These are phyloP conservation scores for Hemisphaericaspora subhashii DNA, from an alignment of 1,139 yeast species.

Conservation along the genomic window DNA sequence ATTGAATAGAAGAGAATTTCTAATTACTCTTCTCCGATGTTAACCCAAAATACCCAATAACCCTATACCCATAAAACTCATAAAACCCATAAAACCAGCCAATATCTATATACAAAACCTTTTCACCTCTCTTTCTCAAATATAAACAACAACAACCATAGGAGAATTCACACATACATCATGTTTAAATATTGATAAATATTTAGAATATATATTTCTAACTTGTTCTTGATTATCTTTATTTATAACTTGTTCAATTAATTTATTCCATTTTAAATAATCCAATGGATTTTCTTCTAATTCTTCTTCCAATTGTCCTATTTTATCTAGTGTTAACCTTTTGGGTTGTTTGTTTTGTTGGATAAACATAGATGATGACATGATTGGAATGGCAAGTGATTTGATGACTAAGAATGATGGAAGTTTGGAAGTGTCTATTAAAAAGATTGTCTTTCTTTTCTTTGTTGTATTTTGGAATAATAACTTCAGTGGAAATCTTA, in stretches of 20 bases:
- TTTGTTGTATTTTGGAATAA: no score
- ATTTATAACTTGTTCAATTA: slow-evolving; percentile 53
- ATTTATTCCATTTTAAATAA: slow-evolving; percentile 55
- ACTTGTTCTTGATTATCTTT: slow-evolving; percentile 68
- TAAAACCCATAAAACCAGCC: not conserved
- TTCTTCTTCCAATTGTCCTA: slow-evolving; percentile 61
- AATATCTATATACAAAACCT: slow-evolving; percentile 2
- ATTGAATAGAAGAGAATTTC: not conserved
- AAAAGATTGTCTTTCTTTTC: no score
- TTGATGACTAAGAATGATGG: no score
- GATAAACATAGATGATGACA: slow-evolving; percentile 22
- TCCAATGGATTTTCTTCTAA: slow-evolving; percentile 58
- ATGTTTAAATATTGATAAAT: slow-evolving; percentile 64
- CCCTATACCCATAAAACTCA: not conserved
- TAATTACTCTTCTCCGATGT: no score
- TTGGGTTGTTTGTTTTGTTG: slow-evolving; percentile 30
- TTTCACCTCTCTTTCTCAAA: not conserved
- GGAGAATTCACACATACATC: slow-evolving; percentile 28
- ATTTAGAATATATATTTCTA: slow-evolving; percentile 57
- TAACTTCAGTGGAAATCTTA: no score
- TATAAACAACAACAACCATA: not conserved
- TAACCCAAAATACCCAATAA: slow-evolving; percentile 1
- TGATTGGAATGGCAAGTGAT: slow-evolving; percentile 3
- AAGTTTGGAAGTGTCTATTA: no score
- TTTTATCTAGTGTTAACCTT: slow-evolving; percentile 44